These are phyloP conservation scores for Coelastrella sp. DNA, from an alignment of 139 green algal species.

Conservation along the genomic window DNA sequence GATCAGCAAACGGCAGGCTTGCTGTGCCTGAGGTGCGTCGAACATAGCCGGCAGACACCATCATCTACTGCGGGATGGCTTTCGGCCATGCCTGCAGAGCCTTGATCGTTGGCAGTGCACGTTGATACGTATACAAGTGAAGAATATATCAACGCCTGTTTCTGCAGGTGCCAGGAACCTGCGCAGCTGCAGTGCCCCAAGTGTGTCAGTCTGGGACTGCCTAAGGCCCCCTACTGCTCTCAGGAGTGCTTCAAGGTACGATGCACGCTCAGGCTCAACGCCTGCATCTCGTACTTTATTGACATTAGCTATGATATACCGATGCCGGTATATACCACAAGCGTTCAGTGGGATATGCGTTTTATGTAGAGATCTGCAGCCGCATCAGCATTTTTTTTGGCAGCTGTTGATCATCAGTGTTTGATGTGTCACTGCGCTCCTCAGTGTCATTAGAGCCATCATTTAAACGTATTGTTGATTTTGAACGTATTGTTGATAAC, in stretches of 20 bases:
- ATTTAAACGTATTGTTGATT: too few species aligned
- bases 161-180: conserved; percentile 76
- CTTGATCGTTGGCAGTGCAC: background rate
- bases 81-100: background rate
- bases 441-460: too few species aligned
- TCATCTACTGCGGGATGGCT: background rate
- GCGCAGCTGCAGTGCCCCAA: conserved; percentile 95
- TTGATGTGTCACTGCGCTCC: too few species aligned
- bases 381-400: too few species aligned
- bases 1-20: background rate
- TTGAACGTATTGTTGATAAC: too few species aligned
- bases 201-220: conserved; percentile 86
- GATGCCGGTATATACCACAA: background rate
- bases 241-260: conserved; percentile 97
- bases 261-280: background rate
- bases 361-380: too few species aligned
- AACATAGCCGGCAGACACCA: background rate
- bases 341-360: too few species aligned
- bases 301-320: background rate
- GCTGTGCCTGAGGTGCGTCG: background rate
- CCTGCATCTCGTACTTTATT: background rate
- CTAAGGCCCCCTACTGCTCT: conserved; percentile 88
- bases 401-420: too few species aligned
- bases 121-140: background rate
- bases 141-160: background rate